These are phyloP conservation scores for Clonostachys rosea DNA, from an alignment of 2,329 filamentous ascomycete genomes.

Conservation along the genomic window DNA sequence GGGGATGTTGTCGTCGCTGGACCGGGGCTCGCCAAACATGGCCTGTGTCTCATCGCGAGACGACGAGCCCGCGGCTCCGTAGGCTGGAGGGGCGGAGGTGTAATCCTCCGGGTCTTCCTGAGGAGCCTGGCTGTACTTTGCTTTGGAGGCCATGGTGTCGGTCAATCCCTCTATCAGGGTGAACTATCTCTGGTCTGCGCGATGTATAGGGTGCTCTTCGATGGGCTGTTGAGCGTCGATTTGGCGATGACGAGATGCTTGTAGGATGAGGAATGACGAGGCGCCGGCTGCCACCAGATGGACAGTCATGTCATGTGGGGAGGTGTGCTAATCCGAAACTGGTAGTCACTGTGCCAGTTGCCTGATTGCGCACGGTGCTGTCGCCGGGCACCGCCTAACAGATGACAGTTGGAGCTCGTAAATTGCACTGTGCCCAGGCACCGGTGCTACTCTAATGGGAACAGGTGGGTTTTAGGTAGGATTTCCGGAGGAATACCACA, in stretches of 20 bases:
- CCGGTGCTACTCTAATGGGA: too few relatives aligned
- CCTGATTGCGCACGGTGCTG: too few relatives aligned
- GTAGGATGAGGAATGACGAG: constrained; percentile 1
- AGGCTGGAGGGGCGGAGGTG: constrained; percentile 78
- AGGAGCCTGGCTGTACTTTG: constrained; percentile 80
- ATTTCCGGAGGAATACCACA: too few relatives aligned
- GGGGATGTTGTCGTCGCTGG: constrained; percentile 84
- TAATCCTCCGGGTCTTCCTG: constrained; percentile 85
- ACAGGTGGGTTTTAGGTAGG: too few relatives aligned
- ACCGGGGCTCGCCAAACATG: constrained; percentile 59
- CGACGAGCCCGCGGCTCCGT: constrained; percentile 50
- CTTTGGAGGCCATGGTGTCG: constrained; percentile 61
- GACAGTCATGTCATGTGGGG: too few relatives aligned
- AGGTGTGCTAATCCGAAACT: too few relatives aligned
- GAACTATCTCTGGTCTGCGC: background rate
- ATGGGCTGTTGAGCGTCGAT: too few relatives aligned
- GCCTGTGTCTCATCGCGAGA: constrained; percentile 50
- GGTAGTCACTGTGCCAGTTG: too few relatives aligned
- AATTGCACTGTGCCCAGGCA: too few relatives aligned
- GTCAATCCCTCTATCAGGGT: background rate
- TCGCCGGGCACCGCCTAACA: too few relatives aligned
- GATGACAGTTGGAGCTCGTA: too few relatives aligned
- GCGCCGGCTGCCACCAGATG: background rate
- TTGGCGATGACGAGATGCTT: too few relatives aligned
- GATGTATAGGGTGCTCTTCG: background rate